A percentile compares a stretch with the other conserved stretches of the same genome.
These are phyloP conservation scores for Tubosaeta sp. DNA, from an alignment of 768 basidiomycete species.

Conservation along the genomic window DNA sequence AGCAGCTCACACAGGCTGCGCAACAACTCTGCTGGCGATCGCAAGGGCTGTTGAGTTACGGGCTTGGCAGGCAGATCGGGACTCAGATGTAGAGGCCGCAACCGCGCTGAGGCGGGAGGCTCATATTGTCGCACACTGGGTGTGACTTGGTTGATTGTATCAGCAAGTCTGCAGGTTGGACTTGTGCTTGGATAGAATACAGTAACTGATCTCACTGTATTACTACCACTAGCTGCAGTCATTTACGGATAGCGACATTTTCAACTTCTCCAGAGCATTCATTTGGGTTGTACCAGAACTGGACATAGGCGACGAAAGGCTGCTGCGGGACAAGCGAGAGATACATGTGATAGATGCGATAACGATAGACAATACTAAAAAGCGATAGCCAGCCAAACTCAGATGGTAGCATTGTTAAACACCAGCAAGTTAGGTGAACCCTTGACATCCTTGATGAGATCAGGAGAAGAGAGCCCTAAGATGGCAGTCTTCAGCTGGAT, in stretches of 20 bases:
- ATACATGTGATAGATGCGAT: not conserved
- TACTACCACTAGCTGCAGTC: not conserved
- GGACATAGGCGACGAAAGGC: no score
- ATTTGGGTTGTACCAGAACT: not conserved
- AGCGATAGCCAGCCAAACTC: not conserved
- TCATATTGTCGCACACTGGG: slow-evolving; percentile 42
- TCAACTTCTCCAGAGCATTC: no score
- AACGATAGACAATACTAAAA: slow-evolving; percentile 3
- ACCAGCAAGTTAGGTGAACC: slow-evolving; percentile 69
- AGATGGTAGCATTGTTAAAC: slow-evolving; percentile 71
- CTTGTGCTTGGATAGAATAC: not conserved
- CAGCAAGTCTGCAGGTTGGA: slow-evolving; percentile 10
- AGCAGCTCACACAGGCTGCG: slow-evolving; percentile 59
- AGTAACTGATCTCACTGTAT: not conserved
- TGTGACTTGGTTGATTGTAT: slow-evolving; percentile 7
- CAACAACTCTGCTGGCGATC: slow-evolving; percentile 59
- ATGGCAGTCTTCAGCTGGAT: slow-evolving; percentile 74
- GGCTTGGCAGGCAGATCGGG: slow-evolving; percentile 67
- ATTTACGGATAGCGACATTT: no score
- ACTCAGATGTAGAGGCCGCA: slow-evolving; percentile 67
- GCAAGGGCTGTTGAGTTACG: slow-evolving; percentile 60
- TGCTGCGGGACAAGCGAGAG: not conserved
- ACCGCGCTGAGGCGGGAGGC: slow-evolving; percentile 68
- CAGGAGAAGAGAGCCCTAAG: slow-evolving; percentile 51
- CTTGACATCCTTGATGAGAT: slow-evolving; percentile 39